phyloP scores from a whole-genome alignment of 2,329 filamentous ascomycete species.

The Endocalyx cinctus region DNA sequence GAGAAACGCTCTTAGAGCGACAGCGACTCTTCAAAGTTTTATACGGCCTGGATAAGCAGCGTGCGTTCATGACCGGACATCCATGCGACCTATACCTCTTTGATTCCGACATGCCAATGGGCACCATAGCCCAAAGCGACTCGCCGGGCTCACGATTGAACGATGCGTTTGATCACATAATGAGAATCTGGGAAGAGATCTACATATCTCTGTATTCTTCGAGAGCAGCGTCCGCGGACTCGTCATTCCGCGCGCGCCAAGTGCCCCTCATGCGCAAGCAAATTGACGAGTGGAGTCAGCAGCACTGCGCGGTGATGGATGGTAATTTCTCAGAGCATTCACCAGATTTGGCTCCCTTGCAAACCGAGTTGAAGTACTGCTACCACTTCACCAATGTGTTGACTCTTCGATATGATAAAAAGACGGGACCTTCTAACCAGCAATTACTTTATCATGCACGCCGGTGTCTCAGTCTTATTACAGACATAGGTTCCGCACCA shows the following conservation, averaged over 20 bases:
- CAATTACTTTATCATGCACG: constrained; percentile 10
- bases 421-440: constrained; percentile 4
- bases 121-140: neutral
- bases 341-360: constrained; percentile 3
- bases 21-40: constrained; percentile 14
- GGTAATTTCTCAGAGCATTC: neutral
- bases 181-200: constrained; percentile 17
- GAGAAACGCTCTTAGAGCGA: constrained; percentile 1
- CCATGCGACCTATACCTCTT: constrained; percentile 15
- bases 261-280: constrained; percentile 6
- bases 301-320: constrained; percentile 5
- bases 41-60: constrained; percentile 15
- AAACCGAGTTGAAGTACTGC: constrained; percentile 12
- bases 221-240: constrained; percentile 4
- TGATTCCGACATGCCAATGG: constrained; percentile 10
- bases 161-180: constrained; percentile 12
- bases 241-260: constrained; percentile 6
- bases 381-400: constrained; percentile 16
- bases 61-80: constrained; percentile 16
- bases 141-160: constrained; percentile 2
- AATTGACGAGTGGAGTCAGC: constrained; percentile 7
- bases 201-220: constrained; percentile 13
- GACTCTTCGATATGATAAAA: constrained; percentile 10
- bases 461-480: constrained; percentile 9
- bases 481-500: constrained; percentile 7